Percentiles rank a stretch among this genome's conserved stretches.
Conservation (phyloP, 1,284 basidiomycete genomes). For the Xerocomus amazonicus region DNA sequence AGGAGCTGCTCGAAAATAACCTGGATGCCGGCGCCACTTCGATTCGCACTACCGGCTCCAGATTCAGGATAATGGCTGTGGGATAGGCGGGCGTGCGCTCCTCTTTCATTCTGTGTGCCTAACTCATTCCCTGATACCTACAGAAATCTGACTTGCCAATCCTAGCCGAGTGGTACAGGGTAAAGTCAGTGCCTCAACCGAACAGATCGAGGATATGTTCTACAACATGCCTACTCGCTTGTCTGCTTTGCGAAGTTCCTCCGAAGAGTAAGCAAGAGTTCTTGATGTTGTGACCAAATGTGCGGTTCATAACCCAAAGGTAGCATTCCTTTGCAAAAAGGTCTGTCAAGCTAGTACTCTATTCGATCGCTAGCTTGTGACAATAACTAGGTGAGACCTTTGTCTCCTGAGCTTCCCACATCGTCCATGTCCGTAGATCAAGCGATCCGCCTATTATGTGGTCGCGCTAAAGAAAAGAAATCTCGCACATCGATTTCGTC, state of each 20-base stretch:
- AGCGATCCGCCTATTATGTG: slow-evolving; percentile 82
- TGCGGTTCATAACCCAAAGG: slow-evolving; percentile 86
- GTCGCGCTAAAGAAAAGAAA: slow-evolving; percentile 73
- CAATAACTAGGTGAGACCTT: slow-evolving; percentile 63
- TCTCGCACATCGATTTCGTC: slow-evolving; percentile 59
- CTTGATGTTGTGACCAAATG: slow-evolving; percentile 95
- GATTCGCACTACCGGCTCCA: slow-evolving; percentile 84
- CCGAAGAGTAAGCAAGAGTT: slow-evolving; percentile 92
- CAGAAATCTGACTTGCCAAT: slow-evolving; percentile 81
- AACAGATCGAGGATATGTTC: slow-evolving; percentile 96
- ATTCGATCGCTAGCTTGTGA: background rate
- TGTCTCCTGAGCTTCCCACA: slow-evolving; percentile 83
- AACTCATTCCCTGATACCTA: background rate
- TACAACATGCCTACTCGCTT: slow-evolving; percentile 94
- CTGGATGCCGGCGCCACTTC: slow-evolving; percentile 90
- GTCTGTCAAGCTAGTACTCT: slow-evolving; percentile 35
- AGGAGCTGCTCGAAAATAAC: slow-evolving; percentile 94
- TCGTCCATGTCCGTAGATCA: slow-evolving; percentile 66
- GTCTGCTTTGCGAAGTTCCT: slow-evolving; percentile 92
- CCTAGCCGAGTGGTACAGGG: slow-evolving; percentile 89
- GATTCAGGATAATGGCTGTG: slow-evolving; percentile 96
- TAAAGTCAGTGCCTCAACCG: slow-evolving; percentile 47
- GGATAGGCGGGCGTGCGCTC: slow-evolving; percentile 65
- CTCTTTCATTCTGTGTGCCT: background rate
- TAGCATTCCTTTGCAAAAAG: slow-evolving; percentile 94